A percentile compares a stretch with the other conserved stretches of the same genome.
These are phyloP conservation scores for Aspergillus fumigatiaffinis DNA, from an alignment of 2,329 filamentous ascomycete species.

Conservation along the genomic window DNA sequence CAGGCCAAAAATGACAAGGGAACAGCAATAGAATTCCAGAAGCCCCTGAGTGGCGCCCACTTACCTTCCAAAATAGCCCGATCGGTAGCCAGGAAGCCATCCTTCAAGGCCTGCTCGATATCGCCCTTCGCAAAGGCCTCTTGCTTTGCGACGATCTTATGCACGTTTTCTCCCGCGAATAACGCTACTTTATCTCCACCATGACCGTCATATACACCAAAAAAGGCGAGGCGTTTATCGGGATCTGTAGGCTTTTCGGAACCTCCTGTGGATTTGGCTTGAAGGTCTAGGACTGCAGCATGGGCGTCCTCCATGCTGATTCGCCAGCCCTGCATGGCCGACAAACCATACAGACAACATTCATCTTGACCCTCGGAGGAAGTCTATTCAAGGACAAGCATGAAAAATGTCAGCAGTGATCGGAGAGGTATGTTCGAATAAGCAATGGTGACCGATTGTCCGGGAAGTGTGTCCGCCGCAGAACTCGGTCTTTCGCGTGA, in stretches of 20 bases:
- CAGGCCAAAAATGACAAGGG: not conserved
- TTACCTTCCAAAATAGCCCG: slow-evolving; percentile 92
- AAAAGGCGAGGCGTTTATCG: slow-evolving; percentile 80
- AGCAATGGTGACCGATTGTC: slow-evolving; percentile 6
- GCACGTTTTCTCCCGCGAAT: slow-evolving; percentile 87
- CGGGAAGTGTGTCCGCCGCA: slow-evolving; percentile 1
- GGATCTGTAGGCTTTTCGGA: slow-evolving; percentile 59
- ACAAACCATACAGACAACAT: slow-evolving; percentile 86
- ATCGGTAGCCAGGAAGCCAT: slow-evolving; percentile 94
- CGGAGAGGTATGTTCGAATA: not conserved
- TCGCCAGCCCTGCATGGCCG: slow-evolving; percentile 99
- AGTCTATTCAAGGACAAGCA: slow-evolving; percentile 51
- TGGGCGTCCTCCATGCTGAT: slow-evolving; percentile 99
- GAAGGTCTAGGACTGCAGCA: slow-evolving; percentile 81
- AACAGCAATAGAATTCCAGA: not conserved
- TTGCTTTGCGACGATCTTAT: slow-evolving; percentile 92
- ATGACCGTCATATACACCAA: slow-evolving; percentile 96
- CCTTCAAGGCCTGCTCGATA: slow-evolving; percentile 93
- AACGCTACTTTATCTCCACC: slow-evolving; percentile 94
- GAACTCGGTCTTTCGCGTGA: slow-evolving; percentile 12
- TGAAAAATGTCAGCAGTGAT: slow-evolving; percentile 9
- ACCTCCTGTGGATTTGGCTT: slow-evolving; percentile 52
- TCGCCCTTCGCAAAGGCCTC: slow-evolving; percentile 87
- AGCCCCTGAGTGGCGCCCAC: slow-evolving; percentile 18
- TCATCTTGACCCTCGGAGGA: slow-evolving; percentile 92